Evolutionary conservation across 1,284 basidiomycete genomes (phyloP), one percentile per base, ranked within the genome.

Genomic region (Trametes hirsuta): DNA sequence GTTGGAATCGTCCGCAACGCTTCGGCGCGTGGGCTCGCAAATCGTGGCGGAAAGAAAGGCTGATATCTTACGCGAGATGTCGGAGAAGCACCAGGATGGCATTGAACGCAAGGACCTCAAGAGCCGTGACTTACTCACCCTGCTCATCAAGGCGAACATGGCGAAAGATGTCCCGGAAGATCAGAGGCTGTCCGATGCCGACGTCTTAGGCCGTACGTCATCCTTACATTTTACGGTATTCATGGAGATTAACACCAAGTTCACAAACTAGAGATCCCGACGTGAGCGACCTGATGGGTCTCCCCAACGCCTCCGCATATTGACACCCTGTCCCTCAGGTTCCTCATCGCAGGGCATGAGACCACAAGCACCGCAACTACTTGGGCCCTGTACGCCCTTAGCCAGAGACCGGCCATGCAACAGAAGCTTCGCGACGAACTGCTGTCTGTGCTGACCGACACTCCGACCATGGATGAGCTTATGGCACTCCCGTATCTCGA

Each of bases 331-430:
- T 30, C 4, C 8, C 14, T 14, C 40, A 70, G 69, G 6, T 87
- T 87, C 73, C 69, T 90, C 1, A 75, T 84, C 4, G 86, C 86
- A 4, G 93, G 93, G 1, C 90, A 94, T 72, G 93, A 94, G 71
- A 94, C 93, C 0, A 79, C 79, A 11, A 59, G 58, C 22, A 66
- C 71, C 2, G 69, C 69, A 2, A 79, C 80, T 0, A 79, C 80
- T 0, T 88, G 86, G 86, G 84, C 85, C 0, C 75, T 95, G 0
- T 90, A 80, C 70, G 81, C 84, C 0, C 82, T 96, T 2, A 74
- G 85, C 0, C 77, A 79, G 44, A 63, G 83, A 53, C 82, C 79
- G 0, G 76, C 79, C 0, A 74, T 85, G 0, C 93, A 95, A 71
- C 72, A 69, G 12, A 86, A 84, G 63, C 81, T 97, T 0, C 84